Evolutionary conservation across 352 stramenopile species (phyloP).

Genomic region (Blastocystis sp.): DNA sequence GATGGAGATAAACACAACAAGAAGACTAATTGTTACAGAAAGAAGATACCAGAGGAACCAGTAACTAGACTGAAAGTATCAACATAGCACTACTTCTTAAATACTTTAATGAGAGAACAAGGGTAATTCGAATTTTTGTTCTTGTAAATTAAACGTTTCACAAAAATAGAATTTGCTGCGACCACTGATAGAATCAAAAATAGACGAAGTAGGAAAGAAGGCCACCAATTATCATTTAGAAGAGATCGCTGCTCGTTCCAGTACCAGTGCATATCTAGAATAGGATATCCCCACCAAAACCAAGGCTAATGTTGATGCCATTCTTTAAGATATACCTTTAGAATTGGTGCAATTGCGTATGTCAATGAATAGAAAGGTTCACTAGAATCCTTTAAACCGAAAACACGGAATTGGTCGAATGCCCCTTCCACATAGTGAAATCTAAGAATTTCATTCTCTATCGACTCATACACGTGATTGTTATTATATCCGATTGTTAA

Average conservation of each 20-base stretch:
- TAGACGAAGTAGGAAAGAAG: conserved; percentile 36
- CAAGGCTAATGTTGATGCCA: conserved; percentile 2
- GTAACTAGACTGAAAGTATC: background rate
- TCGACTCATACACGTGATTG: conserved; percentile 84
- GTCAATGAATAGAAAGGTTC: conserved; percentile 80
- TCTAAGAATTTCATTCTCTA: conserved; percentile 70
- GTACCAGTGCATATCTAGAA: conserved; percentile 68
- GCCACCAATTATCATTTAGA: conserved; percentile 27
- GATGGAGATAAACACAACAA: background rate
- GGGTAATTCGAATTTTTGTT: background rate
- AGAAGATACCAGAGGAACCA: conserved; percentile 34
- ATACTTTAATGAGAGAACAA: background rate
- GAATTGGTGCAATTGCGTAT: conserved; percentile 81
- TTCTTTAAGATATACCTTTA: conserved; percentile 73
- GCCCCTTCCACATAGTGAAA: conserved; percentile 82
- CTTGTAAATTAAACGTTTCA: conserved; percentile 22
- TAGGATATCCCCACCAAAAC: conserved; percentile 65
- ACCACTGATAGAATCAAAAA: background rate
- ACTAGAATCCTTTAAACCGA: conserved; percentile 78
- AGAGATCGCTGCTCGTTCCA: conserved; percentile 61
- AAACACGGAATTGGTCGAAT: conserved; percentile 80
- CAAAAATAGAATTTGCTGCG: background rate
- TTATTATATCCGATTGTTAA: conserved; percentile 83
- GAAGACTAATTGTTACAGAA: background rate
- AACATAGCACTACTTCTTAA: background rate